Evolutionary conservation across 805 yeast species (phyloP), one percentile per base, ranked within the genome.

Genomic region (Wickerhamiella domercqiae): DNA sequence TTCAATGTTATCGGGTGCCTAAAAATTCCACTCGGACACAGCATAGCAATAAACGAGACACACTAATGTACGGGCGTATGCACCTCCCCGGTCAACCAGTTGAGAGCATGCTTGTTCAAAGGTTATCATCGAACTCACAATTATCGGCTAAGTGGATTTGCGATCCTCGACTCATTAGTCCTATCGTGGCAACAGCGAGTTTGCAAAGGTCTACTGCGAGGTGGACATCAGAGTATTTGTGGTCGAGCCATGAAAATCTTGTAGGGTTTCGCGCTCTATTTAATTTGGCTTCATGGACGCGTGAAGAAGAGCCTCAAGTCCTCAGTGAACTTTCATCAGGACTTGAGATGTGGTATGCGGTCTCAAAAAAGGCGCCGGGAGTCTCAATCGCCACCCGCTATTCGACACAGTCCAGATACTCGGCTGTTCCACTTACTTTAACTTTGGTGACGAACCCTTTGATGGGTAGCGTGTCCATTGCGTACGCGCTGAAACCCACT

Each of bases 341-440:
- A 1, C 71, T 78, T 7, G 98, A 90, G 58, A 45, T 83, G 3
- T 90, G 94, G 87, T 79, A 78, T 47, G 94, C 94, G 1, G 72
- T 83, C 0, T 56, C 68, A 32, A 77, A 80, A 33, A 77, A 82
- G 68, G 76, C 87, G 41, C 96, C 96, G 0, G 97, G 96, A 0
- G 37, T 86, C 15, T 81, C 94, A 0, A 71, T 93, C 1, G 87
- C 93, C 0, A 55, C 83, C 34, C 61, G 96, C 32, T 87, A 90
- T 54, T 70, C 87, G 1, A 81, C 95, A 0, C 76, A 81, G 43
- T 74, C 94, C 0, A 74, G 90, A 0, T 72, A 80, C 31, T 79
- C 94, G 0, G 93, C 93, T 3, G 78, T 82, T 44, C 98, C 98
- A 0, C 59, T 86, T 44, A 80, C 94, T 0, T 70, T 90, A 67